Evolutionary conservation across 495 filamentous ascomycete genomes (phyloP).

Genomic region (Penicillium nucicola): DNA sequence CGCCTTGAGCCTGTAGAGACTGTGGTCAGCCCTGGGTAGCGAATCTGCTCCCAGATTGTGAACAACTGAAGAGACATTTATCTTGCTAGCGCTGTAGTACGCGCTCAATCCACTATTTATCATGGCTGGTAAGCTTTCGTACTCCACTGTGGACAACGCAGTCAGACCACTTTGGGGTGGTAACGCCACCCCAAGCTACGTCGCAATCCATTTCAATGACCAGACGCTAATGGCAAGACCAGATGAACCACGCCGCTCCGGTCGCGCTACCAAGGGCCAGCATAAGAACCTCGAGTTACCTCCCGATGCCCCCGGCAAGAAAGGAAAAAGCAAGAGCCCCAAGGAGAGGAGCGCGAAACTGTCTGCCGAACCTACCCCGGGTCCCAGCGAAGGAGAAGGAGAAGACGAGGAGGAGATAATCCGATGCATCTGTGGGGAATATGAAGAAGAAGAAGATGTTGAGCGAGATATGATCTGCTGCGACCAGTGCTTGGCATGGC

Average conservation of each 20-base stretch:
- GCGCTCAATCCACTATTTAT: conserved; percentile 22
- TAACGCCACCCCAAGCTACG: background rate
- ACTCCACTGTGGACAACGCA: conserved; percentile 18
- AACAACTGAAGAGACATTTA: conserved; percentile 14
- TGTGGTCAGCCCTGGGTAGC: conserved; percentile 30
- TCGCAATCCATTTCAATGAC: background rate
- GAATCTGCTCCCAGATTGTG: conserved; percentile 18
- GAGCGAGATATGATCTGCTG: conserved; percentile 86
- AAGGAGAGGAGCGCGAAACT: conserved; percentile 49
- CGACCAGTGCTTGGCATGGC: conserved; percentile 88
- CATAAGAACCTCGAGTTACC: conserved; percentile 76
- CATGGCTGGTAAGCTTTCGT: conserved; percentile 50
- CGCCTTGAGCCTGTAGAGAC: conserved; percentile 44
- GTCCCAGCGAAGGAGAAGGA: conserved; percentile 61
- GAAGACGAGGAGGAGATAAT: conserved; percentile 75
- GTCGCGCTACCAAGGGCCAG: conserved; percentile 92
- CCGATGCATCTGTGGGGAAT: conserved; percentile 88
- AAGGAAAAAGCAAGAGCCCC: conserved; percentile 58
- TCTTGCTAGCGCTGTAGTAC: conserved; percentile 39
- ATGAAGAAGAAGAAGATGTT: conserved; percentile 76
- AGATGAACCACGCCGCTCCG: conserved; percentile 91
- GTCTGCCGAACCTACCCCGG: conserved; percentile 48
- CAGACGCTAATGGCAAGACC: conserved; percentile 34
- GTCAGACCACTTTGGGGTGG: conserved; percentile 2
- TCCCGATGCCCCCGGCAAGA: conserved; percentile 57